These are phyloP conservation scores for Vitis hybrid DNA, from an alignment of 177 flowering plant species.

Conservation along the genomic window DNA sequence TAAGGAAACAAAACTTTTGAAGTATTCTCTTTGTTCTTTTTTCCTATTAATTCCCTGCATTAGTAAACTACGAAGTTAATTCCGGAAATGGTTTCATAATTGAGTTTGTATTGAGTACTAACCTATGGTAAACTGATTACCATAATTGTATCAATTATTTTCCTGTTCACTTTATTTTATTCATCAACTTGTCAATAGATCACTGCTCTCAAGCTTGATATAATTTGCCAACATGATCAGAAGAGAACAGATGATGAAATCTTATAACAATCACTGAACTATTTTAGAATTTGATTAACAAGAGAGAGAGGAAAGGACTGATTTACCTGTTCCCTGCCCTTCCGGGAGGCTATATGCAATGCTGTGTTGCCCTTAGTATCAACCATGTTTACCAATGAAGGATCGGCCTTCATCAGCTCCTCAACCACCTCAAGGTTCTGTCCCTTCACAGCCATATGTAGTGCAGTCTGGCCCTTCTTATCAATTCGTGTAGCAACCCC, in stretches of 20 bases:
- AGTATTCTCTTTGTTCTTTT: too few relatives aligned
- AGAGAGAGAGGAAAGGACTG: not conserved
- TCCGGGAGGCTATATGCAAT: constrained; percentile 78
- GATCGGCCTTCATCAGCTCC: constrained; percentile 57
- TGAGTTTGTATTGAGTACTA: too few relatives aligned
- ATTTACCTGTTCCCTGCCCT: constrained; percentile 76
- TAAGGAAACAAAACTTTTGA: too few relatives aligned
- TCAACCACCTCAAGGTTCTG: constrained; percentile 71
- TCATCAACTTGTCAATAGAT: not conserved
- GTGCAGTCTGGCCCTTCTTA: constrained; percentile 92
- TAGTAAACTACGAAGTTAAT: too few relatives aligned
- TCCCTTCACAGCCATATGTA: constrained; percentile 95
- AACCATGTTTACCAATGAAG: constrained; percentile 58
- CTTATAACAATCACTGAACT: not conserved
- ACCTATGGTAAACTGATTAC: too few relatives aligned
- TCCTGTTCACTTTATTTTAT: too few relatives aligned
- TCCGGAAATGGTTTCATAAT: too few relatives aligned
- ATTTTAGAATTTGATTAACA: too few relatives aligned
- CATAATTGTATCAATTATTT: too few relatives aligned
- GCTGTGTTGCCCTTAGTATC: constrained; percentile 83
- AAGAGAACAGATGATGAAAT: not conserved
- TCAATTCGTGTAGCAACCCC: constrained; percentile 54
- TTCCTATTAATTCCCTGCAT: too few relatives aligned
- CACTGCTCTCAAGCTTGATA: not conserved
- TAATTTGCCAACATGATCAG: not conserved